These are phyloP conservation scores for Chlorophyllum brunneum DNA, from an alignment of 768 basidiomycete genomes.

Conservation along the genomic window DNA sequence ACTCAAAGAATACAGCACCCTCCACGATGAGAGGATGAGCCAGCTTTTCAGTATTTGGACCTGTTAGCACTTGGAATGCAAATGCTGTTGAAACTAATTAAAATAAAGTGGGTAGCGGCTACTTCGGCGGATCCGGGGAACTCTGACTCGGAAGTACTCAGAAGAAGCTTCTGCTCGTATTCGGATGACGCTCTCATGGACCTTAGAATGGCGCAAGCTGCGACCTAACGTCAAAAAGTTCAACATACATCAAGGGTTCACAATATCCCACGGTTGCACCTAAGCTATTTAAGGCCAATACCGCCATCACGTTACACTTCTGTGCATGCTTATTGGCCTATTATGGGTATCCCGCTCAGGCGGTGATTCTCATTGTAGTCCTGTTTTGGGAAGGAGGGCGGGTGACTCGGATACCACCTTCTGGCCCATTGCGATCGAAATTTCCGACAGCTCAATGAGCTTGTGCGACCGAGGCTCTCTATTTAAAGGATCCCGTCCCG, in stretches of 20 bases:
- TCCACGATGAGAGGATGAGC: too few relatives aligned
- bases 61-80: too few relatives aligned
- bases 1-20: too few relatives aligned
- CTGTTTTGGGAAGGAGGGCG: background rate
- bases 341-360: background rate
- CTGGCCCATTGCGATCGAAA: background rate
- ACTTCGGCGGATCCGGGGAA: background rate
- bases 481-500: background rate
- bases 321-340: background rate
- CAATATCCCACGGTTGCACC: background rate
- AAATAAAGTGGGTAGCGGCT: too few relatives aligned
- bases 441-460: background rate
- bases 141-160: background rate
- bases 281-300: background rate
- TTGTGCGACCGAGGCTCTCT: background rate
- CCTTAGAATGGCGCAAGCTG: background rate
- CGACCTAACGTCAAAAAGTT: background rate
- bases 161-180: background rate
- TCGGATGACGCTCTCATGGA: background rate
- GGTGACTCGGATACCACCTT: constrained; percentile 3
- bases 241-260: constrained; percentile 7
- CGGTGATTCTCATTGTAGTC: background rate
- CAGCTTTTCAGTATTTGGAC: too few relatives aligned
- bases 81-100: too few relatives aligned
- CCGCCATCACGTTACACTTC: background rate